Conservation (phyloP, 805 yeast species). For the Komagataella populi region DNA sequence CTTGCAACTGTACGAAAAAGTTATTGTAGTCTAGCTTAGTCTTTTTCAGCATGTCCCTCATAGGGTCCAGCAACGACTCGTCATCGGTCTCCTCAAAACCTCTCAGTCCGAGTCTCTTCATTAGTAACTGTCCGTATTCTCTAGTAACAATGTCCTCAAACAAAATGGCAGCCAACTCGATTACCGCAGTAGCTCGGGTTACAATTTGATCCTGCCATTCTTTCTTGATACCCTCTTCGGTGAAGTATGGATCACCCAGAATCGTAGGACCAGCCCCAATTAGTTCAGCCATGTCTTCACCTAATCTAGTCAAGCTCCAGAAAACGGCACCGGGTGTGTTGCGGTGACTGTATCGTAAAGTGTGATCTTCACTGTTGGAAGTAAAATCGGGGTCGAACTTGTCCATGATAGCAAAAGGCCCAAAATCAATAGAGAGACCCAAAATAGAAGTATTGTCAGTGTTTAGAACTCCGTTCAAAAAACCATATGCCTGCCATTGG, state of each 20-base stretch:
- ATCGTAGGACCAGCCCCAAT: slow-evolving; percentile 56
- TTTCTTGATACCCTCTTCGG: slow-evolving; percentile 27
- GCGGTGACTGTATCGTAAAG: slow-evolving; percentile 60
- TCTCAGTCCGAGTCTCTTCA: slow-evolving; percentile 55
- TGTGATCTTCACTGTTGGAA: slow-evolving; percentile 80
- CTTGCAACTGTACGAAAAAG: slow-evolving; percentile 58
- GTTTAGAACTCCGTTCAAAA: slow-evolving; percentile 85
- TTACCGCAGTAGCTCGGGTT: slow-evolving; percentile 48
- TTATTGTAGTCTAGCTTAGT: slow-evolving; percentile 68
- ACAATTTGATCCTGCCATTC: slow-evolving; percentile 38
- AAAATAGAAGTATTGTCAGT: slow-evolving; percentile 89
- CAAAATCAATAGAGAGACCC: slow-evolving; percentile 85
- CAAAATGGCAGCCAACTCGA: slow-evolving; percentile 49
- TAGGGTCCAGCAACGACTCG: slow-evolving; percentile 36
- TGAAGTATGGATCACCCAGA: slow-evolving; percentile 27
- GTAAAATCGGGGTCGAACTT: slow-evolving; percentile 70
- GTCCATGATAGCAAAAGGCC: slow-evolving; percentile 90
- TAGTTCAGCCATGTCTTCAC: slow-evolving; percentile 71
- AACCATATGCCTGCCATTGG: slow-evolving; percentile 84
- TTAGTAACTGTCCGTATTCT: slow-evolving; percentile 42
- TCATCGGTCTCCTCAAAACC: slow-evolving; percentile 24
- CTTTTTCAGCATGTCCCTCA: slow-evolving; percentile 45
- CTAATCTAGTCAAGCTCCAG: slow-evolving; percentile 85
- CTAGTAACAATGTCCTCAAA: slow-evolving; percentile 50
- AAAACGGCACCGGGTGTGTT: slow-evolving; percentile 79